Conservation (phyloP, 2,329 filamentous ascomycete species). For the Colletotrichum navitas region DNA sequence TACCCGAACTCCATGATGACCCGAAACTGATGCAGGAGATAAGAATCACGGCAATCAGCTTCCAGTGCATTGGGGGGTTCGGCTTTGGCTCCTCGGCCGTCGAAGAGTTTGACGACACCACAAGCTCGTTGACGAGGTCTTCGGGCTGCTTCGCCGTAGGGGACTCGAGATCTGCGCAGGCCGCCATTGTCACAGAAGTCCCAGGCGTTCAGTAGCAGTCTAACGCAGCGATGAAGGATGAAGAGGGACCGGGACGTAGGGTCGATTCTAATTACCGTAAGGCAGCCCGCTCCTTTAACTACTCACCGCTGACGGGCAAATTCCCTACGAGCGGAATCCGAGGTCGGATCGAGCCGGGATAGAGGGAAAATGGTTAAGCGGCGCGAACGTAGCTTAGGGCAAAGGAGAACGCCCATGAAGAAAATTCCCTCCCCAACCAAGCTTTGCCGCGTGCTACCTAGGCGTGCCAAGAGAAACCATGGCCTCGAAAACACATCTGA, state of each 20-base stretch:
- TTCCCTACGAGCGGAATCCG: neutral
- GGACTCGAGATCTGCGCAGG: slow-evolving; percentile 32
- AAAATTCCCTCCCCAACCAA: slow-evolving; percentile 11
- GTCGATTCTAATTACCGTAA: neutral
- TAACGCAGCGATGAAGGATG: neutral
- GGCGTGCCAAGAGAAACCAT: slow-evolving; percentile 28
- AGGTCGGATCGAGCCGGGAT: slow-evolving; percentile 25
- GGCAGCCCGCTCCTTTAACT: slow-evolving; percentile 7
- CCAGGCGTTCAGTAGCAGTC: slow-evolving; percentile 10
- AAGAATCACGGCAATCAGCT: slow-evolving; percentile 57
- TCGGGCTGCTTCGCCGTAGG: slow-evolving; percentile 27
- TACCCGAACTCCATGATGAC: slow-evolving; percentile 70
- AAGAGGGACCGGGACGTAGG: neutral
- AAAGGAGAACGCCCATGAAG: slow-evolving; percentile 12
- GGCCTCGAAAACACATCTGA: slow-evolving; percentile 35
- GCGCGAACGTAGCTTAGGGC: slow-evolving; percentile 7
- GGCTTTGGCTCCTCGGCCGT: slow-evolving; percentile 16
- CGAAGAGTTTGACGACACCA: slow-evolving; percentile 13
- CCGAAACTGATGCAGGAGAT: slow-evolving; percentile 70
- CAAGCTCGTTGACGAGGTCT: slow-evolving; percentile 30
- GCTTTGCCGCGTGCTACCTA: slow-evolving; percentile 13
- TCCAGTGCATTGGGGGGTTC: slow-evolving; percentile 36
- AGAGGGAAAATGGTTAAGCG: slow-evolving; percentile 6
- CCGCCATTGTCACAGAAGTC: slow-evolving; percentile 9
- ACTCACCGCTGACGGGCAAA: neutral